Evolutionary conservation across 768 basidiomycete genomes (phyloP).

Genomic region (Macrocybe gigantea): DNA sequence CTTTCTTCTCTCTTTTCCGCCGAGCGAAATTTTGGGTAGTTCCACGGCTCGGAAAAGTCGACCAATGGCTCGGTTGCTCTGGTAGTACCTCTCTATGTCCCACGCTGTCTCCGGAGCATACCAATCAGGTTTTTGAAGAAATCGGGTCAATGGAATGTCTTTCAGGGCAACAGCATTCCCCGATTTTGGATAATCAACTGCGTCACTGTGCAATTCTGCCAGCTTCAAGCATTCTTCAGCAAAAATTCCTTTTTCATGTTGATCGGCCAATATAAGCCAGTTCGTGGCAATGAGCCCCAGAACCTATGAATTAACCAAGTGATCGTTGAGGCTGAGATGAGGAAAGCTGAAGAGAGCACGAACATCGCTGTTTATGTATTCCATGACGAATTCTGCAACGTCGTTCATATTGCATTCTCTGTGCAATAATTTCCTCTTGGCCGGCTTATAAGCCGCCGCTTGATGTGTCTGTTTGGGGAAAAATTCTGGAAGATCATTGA

Average conservation of each 20-base stretch:
- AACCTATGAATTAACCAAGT: slow-evolving; percentile 26
- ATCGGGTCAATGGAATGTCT: slow-evolving; percentile 38
- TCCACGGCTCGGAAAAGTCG: slow-evolving; percentile 56
- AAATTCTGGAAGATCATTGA: slow-evolving; percentile 32
- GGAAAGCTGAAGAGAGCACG: slow-evolving; percentile 12
- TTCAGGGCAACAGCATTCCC: slow-evolving; percentile 35
- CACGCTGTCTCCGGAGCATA: slow-evolving; percentile 52
- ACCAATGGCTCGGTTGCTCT: slow-evolving; percentile 52
- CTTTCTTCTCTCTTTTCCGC: slow-evolving; percentile 6
- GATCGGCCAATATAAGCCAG: slow-evolving; percentile 64
- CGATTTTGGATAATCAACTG: slow-evolving; percentile 64
- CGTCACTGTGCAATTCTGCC: slow-evolving; percentile 53
- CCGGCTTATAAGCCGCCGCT: slow-evolving; percentile 48
- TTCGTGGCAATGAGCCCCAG: slow-evolving; percentile 58
- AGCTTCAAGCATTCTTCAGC: slow-evolving; percentile 47
- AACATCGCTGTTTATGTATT: slow-evolving; percentile 64
- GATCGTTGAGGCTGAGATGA: neutral
- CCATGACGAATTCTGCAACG: slow-evolving; percentile 64
- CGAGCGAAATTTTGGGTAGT: slow-evolving; percentile 25
- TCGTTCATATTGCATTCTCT: slow-evolving; percentile 53
- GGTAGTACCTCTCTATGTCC: slow-evolving; percentile 37
- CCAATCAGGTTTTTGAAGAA: slow-evolving; percentile 50
- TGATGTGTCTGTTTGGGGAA: slow-evolving; percentile 10
- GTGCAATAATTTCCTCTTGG: slow-evolving; percentile 36
- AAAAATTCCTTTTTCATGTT: slow-evolving; percentile 37